Conservation (phyloP, 805 yeast genomes). For the Sugiyamaella smithiae region DNA sequence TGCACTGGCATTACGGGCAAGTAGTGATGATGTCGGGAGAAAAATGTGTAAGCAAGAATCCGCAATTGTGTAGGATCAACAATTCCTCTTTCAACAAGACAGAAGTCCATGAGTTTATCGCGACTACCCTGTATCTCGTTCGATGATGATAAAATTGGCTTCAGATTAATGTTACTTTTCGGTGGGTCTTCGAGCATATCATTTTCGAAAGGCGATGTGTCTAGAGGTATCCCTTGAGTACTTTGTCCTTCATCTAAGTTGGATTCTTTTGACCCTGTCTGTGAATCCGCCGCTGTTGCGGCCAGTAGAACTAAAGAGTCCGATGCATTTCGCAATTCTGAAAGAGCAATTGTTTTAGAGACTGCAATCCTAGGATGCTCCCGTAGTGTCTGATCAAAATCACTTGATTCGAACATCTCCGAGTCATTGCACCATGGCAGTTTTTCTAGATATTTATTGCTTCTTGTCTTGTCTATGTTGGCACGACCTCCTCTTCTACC, state of each 20-base stretch:
- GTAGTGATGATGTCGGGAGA: constrained; percentile 4
- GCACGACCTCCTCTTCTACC: constrained; percentile 44
- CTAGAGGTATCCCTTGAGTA: background rate
- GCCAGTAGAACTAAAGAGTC: constrained; percentile 24
- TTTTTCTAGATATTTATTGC: constrained; percentile 20
- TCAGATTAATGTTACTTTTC: background rate
- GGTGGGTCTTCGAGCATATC: background rate
- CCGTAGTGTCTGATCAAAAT: too few relatives aligned
- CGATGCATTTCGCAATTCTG: constrained; percentile 22
- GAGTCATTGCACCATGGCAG: background rate
- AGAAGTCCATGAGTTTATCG: constrained; percentile 10
- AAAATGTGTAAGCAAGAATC: background rate
- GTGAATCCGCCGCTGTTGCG: constrained; percentile 13
- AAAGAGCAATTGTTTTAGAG: constrained; percentile 13
- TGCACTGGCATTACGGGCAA: constrained; percentile 11
- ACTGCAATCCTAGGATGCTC: too few relatives aligned
- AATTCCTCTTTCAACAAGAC: constrained; percentile 13
- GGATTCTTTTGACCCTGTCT: background rate
- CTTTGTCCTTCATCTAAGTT: background rate
- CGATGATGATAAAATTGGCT: too few relatives aligned
- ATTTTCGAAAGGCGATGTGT: background rate
- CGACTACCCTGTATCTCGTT: background rate
- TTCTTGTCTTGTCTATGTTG: constrained; percentile 19
- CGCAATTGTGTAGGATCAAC: constrained; percentile 18
- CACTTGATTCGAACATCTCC: too few relatives aligned